Evolutionary conservation across 129 eudicot genomes (phyloP), one percentile per base, ranked within the genome.

Genomic region (Ambrosia artemisiifolia): DNA sequence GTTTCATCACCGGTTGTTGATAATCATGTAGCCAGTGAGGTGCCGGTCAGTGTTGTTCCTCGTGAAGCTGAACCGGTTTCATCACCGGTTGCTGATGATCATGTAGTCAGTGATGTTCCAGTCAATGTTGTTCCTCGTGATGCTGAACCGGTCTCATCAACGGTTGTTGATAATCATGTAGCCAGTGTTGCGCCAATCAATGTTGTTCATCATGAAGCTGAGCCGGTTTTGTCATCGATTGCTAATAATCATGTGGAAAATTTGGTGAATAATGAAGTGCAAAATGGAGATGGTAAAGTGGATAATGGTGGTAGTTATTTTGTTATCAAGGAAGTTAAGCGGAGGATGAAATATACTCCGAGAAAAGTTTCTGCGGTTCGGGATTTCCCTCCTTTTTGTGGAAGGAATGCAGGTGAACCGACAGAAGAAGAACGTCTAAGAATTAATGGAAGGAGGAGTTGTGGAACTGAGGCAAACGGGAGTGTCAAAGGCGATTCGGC

Each of bases 301-400:
- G 74, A 57, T 50, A 35, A 51, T 69, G 67, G 40, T 78, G 83
- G 17, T n/a, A 8, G 51, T 69, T n/a, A n/a, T n/a, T 24, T 24
- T 24, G 62, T 49, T 61, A 30, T 54, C 11, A 70, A 51, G 8
- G 77, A 60, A 64, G 59, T 5, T 54, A 30, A 55, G 36, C 78
- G 47, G 6, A 85, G 76, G 72, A 67, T 69, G 43, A 85, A 85
- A 49, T 83, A 69, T 67, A 74, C 80, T 19, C 74, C 47, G 54
- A 84, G 87, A 79, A 81, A 84, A 73, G 91, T 90, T 64, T 93
- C 92, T 33, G 92, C 96, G 44, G 77, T 54, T 75, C 88, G 95
- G 34, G 93, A 93, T 55, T 93, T 93, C 51, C 98, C 98, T 73
- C 90, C 92, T 42, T 79, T 65, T 67, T 90, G 96, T 87, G 95